Percentiles rank a stretch among this genome's conserved stretches.
These are phyloP conservation scores for Colletotrichum sp. DNA, from an alignment of 2,329 filamentous ascomycete genomes.

Conservation along the genomic window DNA sequence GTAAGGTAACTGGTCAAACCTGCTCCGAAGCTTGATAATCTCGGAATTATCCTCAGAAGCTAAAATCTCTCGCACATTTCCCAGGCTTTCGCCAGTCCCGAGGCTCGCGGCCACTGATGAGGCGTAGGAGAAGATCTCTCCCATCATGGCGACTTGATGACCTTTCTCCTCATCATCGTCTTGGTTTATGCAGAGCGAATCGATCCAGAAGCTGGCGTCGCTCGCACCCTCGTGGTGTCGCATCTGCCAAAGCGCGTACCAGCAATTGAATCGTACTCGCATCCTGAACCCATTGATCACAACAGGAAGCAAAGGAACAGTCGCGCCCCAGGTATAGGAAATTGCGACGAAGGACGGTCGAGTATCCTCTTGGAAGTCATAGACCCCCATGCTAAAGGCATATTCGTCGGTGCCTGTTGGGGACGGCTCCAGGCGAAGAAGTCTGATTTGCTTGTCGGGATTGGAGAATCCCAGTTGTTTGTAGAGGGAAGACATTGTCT, in stretches of 20 bases:
- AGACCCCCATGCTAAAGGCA: background rate
- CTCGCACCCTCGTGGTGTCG: background rate
- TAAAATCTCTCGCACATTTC: background rate
- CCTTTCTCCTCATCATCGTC: background rate
- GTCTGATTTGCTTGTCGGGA: background rate
- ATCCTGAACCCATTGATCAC: background rate
- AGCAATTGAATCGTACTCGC: accelerated
- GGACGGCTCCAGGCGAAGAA: background rate
- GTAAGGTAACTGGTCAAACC: accelerated
- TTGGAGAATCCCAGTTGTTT: accelerated
- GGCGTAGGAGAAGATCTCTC: background rate
- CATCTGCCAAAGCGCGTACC: background rate
- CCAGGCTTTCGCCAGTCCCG: background rate
- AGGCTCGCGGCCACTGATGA: background rate
- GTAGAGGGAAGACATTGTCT: background rate
- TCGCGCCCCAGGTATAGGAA: background rate
- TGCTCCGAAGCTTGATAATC: background rate
- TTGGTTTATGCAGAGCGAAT: background rate
- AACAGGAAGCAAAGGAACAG: background rate
- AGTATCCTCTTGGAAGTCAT: background rate
- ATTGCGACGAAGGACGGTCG: background rate
- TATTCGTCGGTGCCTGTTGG: background rate
- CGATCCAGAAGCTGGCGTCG: background rate
- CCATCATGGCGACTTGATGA: background rate
- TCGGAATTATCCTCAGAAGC: accelerated